These are phyloP conservation scores for Beauveria brongniartii DNA, from an alignment of 2,329 filamentous ascomycete species.

Conservation along the genomic window DNA sequence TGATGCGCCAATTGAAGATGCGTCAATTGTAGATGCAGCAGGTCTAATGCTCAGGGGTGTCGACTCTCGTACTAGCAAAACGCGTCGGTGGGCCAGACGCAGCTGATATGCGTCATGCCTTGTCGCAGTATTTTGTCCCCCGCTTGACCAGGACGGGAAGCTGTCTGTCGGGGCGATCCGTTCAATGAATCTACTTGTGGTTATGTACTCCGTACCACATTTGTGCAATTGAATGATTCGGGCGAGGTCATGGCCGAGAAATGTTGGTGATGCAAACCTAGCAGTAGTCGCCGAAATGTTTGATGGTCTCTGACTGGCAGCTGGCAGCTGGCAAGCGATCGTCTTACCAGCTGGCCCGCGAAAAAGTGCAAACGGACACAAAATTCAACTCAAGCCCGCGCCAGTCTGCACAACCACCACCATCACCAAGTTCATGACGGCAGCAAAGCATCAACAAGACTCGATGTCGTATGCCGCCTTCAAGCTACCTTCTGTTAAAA, in stretches of 20 bases:
- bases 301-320: not conserved
- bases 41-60: not conserved
- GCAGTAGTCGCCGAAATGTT: not conserved
- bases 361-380: not conserved
- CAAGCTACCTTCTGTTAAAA: not conserved
- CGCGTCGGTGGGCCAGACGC: not conserved
- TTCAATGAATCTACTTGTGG: not conserved
- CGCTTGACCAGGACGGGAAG: not conserved
- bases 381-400: not conserved
- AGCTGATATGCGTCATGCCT: not conserved
- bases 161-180: slow-evolving; percentile 1
- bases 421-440: no score
- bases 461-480: not conserved
- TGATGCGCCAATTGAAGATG: not conserved
- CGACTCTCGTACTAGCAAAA: not conserved
- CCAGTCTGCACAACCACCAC: not conserved
- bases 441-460: not conserved
- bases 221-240: not conserved
- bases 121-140: not conserved
- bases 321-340: not conserved
- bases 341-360: not conserved
- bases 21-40: not conserved
- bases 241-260: not conserved
- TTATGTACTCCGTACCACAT: not conserved
- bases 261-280: not conserved